Percentiles rank a stretch among this genome's conserved stretches.
Conservation (phyloP, 768 basidiomycete genomes). For the Tricholoma sp. region DNA sequence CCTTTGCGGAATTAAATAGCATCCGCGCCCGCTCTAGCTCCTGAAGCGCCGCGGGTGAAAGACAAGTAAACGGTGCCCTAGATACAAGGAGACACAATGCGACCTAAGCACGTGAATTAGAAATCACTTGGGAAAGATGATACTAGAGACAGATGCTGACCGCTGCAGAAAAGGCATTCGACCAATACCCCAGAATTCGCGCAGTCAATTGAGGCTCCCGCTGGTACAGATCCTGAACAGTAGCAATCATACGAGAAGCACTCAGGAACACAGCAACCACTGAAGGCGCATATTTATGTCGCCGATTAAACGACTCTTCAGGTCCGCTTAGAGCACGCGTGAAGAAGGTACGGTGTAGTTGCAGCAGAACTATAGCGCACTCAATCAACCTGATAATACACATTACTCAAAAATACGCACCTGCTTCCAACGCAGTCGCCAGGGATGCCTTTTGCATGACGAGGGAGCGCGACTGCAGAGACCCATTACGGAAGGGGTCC, state of each 20-base stretch:
- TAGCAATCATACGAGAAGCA: slow-evolving; percentile 59
- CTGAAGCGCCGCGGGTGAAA: slow-evolving; percentile 58
- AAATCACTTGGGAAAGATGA: background rate
- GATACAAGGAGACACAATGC: slow-evolving; percentile 52
- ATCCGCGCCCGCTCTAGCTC: slow-evolving; percentile 49
- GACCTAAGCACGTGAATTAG: slow-evolving; percentile 25
- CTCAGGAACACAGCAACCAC: slow-evolving; percentile 65
- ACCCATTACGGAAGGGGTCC: slow-evolving; percentile 37
- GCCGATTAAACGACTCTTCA: slow-evolving; percentile 55
- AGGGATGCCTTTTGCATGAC: slow-evolving; percentile 59
- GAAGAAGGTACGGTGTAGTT: slow-evolving; percentile 65
- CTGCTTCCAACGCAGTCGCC: slow-evolving; percentile 56
- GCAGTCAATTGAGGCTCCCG: slow-evolving; percentile 57
- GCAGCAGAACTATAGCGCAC: slow-evolving; percentile 46
- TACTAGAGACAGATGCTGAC: slow-evolving; percentile 25
- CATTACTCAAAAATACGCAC: slow-evolving; percentile 26
- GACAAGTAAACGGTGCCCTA: slow-evolving; percentile 61
- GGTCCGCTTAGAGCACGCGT: slow-evolving; percentile 55
- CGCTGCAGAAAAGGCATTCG: slow-evolving; percentile 48
- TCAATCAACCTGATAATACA: background rate
- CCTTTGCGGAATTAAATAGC: slow-evolving; percentile 40
- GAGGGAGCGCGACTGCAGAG: slow-evolving; percentile 36
- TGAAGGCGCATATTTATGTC: slow-evolving; percentile 63
- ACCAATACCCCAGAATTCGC: slow-evolving; percentile 49
- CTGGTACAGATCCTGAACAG: slow-evolving; percentile 49